A percentile compares a stretch with the other conserved stretches of the same genome.
Evolutionary conservation across 2,329 filamentous ascomycete genomes (phyloP).

Genomic region (Penicillium sp.): DNA sequence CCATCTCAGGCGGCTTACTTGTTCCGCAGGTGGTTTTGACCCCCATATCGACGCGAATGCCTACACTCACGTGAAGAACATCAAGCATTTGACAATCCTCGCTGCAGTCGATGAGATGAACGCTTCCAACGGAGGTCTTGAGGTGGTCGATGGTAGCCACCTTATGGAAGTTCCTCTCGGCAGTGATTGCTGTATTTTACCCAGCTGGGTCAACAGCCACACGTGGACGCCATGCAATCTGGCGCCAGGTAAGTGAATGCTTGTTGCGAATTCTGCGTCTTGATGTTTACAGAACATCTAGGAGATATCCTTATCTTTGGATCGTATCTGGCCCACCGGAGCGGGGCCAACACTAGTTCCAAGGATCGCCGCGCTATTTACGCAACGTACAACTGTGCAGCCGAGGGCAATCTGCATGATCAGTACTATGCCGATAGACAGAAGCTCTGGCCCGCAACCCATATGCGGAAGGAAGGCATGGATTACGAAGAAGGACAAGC

Average conservation of each 20-base stretch:
- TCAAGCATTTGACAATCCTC: constrained; percentile 43
- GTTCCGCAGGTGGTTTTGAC: constrained; percentile 35
- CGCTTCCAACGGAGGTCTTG: constrained; percentile 38
- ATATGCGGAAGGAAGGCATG: constrained; percentile 36
- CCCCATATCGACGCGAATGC: constrained; percentile 44
- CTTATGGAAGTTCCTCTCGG: constrained; percentile 35
- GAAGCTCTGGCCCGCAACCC: constrained; percentile 43
- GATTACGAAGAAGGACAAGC: constrained; percentile 35
- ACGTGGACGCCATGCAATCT: constrained; percentile 37
- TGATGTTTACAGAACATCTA: constrained; percentile 3
- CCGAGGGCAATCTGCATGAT: constrained; percentile 44
- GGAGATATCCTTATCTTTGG: constrained; percentile 41
- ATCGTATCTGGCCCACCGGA: constrained; percentile 42
- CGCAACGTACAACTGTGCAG: constrained; percentile 43
- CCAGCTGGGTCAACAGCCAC: constrained; percentile 35
- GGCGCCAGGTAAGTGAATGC: constrained; percentile 29
- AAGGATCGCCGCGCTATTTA: constrained; percentile 42
- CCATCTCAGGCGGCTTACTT: background rate
- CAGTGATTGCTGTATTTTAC: constrained; percentile 36
- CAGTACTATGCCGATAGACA: constrained; percentile 43
- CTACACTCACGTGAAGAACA: constrained; percentile 43
- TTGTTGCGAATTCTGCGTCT: background rate
- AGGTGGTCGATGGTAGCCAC: constrained; percentile 43
- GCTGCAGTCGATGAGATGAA: constrained; percentile 41
- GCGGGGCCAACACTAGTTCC: constrained; percentile 34